Evolutionary conservation across 2,329 filamentous ascomycete genomes (phyloP), one percentile per base, ranked within the genome.

Genomic region (Hypoxylon sp.): DNA sequence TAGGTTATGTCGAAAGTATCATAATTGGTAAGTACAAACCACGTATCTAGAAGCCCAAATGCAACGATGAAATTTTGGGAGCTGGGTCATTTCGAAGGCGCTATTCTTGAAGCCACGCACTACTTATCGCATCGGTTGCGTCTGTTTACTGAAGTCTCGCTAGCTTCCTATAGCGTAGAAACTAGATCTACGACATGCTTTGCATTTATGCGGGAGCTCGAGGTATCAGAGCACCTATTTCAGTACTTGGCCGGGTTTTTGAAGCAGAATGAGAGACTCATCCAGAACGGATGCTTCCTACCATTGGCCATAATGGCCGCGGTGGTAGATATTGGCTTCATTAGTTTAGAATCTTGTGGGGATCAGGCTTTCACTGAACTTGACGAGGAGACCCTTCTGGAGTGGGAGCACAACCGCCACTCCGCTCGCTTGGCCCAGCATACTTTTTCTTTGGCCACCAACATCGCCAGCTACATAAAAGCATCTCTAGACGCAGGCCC

Each of bases 101-200:
- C 10, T 10, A 3, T 60, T 11, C 1, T 32, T 25, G 5, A 51
- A 51, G 19, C n/a, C 21, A 21, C 17, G 9, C 11, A 34, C 2
- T 30, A 23, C 14, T 17, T 9, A 11, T 11, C 1, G n/a, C n/a
- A n/a, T n/a, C n/a, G n/a, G n/a, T n/a, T n/a, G 3, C 25, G 11
- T n/a, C 30, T n/a, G 25, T 60, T 55, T 56, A 51, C 36, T 25
- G n/a, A 50, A 41, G 25, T 21, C 9, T 11, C 19, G 17, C 7
- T 21, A 68, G 62, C 36, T 23, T 57, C 43, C 14, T 60, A 65
- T 34, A 65, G 56, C 32, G 17, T 19, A 30, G 25, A n/a, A 13
- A 65, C 48, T 21, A 52, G 43, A 13, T 59, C 41, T 9, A 65
- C 62, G 13, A 68, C 19, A 2, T 65, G 66, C 28, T n/a, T 65